phyloP scores from a whole-genome alignment of 306 rosid species.

The Benincasa hispida region DNA sequence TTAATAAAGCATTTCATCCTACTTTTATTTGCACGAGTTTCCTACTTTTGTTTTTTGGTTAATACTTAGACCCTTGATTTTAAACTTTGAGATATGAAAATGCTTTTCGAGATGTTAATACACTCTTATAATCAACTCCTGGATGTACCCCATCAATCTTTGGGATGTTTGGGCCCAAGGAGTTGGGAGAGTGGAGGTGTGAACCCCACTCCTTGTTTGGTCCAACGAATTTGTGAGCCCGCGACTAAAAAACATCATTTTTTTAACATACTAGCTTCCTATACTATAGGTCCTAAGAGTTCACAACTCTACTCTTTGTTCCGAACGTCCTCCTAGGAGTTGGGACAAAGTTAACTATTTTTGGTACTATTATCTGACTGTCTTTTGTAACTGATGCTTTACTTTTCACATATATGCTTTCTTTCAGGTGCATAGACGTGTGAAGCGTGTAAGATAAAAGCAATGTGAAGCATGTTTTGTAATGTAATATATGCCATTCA shows the following conservation, averaged over 20 bases:
- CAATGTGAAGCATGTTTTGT: neutral
- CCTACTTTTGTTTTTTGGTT: neutral
- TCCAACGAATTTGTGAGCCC: no score
- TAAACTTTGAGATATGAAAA: neutral
- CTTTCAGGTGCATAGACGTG: neutral
- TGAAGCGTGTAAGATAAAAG: neutral
- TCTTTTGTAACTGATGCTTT: neutral
- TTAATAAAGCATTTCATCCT: neutral
- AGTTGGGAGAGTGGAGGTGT: no score
- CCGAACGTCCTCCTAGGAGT: neutral
- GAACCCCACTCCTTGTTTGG: no score
- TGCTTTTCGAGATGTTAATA: neutral
- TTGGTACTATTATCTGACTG: neutral
- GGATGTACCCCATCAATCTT: neutral
- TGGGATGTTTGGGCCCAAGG: neutral
- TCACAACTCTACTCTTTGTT: no score
- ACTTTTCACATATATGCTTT: neutral
- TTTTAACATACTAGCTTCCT: no score
- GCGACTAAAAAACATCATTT: no score
- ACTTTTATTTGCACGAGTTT: neutral
- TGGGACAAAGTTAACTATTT: neutral
- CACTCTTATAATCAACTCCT: neutral
- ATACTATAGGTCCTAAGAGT: no score
- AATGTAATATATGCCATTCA: neutral
- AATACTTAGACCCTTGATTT: neutral